Evolutionary conservation across 768 basidiomycete species (phyloP), one percentile per base, ranked within the genome.

Genomic region (Phanerochaete carnosa): DNA sequence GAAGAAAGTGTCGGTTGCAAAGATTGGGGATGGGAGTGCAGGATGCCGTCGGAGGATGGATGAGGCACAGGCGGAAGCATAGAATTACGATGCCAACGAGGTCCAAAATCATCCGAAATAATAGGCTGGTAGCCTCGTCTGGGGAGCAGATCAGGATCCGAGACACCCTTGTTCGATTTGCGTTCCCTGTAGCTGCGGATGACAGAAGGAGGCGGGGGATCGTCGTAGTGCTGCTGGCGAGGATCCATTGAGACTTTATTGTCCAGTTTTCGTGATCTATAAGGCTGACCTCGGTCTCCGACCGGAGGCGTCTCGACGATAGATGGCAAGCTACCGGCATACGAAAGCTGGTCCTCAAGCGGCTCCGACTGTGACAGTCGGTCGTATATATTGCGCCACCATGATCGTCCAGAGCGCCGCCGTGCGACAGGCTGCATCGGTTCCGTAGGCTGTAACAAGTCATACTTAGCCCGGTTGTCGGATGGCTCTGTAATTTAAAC

Each of bases 371-470:
- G 79, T 13, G 84, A 84, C 32, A 86, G 64, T 22, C 81, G 79
- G 62, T 78, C 69, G 68, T 85, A 85, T 16, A 83, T 69, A 54
- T 70, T 77, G 19, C 79, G 78, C 85, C 85, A 86, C 84, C 84
- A 86, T 0, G 84, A 83, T 2, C 74, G 16, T 3, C 35, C 23
- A 8, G 32, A 33, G n/a, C 32, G 25, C 32, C 26, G 32, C 25
- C 25, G 22, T 25, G 35, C 19, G 13, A 32, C 7, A 33, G 29
- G 23, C 19, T 11, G 35, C 26, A n/a, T 13, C 7, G 33, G 25
- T 13, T 55, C 54, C 6, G 35, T 26, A 33, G 51, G 29, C 28
- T 33, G 35, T 5, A 55, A 19, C n/a, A 33, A 26, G 23, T 19
- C n/a, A 46, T 28, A 33, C 23, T 30, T 37, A 12, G 37, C 32